phyloP scores from a whole-genome alignment of 164 flowering plant species.

The Vitis amurensis region DNA sequence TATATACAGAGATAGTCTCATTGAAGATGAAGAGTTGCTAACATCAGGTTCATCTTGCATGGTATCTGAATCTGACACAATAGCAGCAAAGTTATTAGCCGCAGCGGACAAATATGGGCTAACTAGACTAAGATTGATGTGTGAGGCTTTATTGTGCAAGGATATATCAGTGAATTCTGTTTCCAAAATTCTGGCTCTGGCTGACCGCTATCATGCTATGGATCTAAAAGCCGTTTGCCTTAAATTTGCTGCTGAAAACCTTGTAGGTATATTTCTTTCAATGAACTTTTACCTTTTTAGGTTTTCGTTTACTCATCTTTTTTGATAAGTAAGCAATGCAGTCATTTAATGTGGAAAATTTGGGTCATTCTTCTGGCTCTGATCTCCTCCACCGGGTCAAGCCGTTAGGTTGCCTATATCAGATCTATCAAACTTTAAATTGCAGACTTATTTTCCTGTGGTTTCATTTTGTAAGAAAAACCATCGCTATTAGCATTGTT shows the following conservation, averaged over 20 bases:
- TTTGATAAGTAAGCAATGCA: background rate
- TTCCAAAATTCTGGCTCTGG: constrained; percentile 62
- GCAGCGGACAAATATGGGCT: constrained; percentile 76
- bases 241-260: constrained; percentile 83
- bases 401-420: too few species aligned
- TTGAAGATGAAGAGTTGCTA: constrained; percentile 60
- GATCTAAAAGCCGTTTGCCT: constrained; percentile 73
- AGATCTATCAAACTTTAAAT: too few species aligned
- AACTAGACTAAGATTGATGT: constrained; percentile 63
- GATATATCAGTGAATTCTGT: constrained; percentile 72
- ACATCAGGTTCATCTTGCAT: constrained; percentile 49
- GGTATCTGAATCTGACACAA: constrained; percentile 53
- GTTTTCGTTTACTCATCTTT: background rate
- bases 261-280: constrained; percentile 50
- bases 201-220: constrained; percentile 59
- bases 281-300: background rate
- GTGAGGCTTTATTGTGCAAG: constrained; percentile 73
- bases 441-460: too few species aligned
- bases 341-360: too few species aligned
- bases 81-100: constrained; percentile 70
- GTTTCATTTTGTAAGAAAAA: too few species aligned
- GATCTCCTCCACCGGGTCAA: too few species aligned
- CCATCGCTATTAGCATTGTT: too few species aligned
- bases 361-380: too few species aligned
- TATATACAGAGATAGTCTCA: constrained; percentile 72